Evolutionary conservation across 108 stramenopile species (phyloP).

Genomic region (Cyclotella sp.): DNA sequence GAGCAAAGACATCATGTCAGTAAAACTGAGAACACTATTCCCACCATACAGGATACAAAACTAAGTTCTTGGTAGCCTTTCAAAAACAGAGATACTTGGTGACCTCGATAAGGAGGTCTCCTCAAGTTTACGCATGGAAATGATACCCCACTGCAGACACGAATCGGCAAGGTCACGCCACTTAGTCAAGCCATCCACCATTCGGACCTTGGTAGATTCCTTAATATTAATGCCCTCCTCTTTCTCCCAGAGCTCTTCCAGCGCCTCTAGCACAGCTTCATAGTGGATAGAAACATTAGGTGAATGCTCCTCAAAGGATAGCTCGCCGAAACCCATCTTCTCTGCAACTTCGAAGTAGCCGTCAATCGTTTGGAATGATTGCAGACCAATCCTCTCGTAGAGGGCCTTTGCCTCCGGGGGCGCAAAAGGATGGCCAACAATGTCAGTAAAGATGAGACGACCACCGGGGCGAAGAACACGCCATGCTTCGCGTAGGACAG

Average conservation of each 20-base stretch:
- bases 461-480: constrained; percentile 58
- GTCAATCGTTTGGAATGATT: constrained; percentile 54
- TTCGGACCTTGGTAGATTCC: constrained; percentile 36
- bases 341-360: constrained; percentile 42
- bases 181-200: constrained; percentile 40
- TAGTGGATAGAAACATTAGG: constrained; percentile 50
- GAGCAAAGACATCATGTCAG: no score
- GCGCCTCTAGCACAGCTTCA: constrained; percentile 39
- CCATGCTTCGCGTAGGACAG: constrained; percentile 49
- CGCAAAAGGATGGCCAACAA: constrained; percentile 44
- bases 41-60: no score
- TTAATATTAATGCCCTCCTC: constrained; percentile 36
- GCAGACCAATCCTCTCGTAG: constrained; percentile 52
- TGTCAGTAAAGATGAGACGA: constrained; percentile 58
- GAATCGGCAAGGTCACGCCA: constrained; percentile 48
- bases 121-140: constrained; percentile 51
- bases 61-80: constrained; percentile 1
- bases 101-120: constrained; percentile 25
- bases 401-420: constrained; percentile 41
- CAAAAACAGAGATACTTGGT: constrained; percentile 4
- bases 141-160: constrained; percentile 56
- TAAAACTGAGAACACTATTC: no score
- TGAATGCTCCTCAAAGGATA: constrained; percentile 41
- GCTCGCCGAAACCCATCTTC: constrained; percentile 43
- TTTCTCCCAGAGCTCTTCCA: constrained; percentile 33